These are phyloP conservation scores for Epichloe aotearoae DNA, from an alignment of 2,329 filamentous ascomycete genomes.

Conservation along the genomic window DNA sequence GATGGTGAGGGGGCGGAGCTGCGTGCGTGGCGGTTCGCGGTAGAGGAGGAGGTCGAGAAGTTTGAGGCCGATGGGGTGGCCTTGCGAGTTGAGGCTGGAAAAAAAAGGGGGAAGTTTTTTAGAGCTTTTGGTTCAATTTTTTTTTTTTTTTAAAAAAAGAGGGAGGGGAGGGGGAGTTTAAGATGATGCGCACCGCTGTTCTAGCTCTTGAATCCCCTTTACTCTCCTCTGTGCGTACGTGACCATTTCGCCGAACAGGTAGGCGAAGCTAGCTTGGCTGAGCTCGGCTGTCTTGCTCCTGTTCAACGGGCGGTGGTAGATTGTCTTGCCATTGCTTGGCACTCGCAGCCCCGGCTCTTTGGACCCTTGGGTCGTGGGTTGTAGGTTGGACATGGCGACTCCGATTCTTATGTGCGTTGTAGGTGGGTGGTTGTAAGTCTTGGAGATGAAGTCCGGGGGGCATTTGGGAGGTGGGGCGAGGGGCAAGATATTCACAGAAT, in stretches of 20 bases:
- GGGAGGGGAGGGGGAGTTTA: rapidly evolving
- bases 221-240: slow-evolving; percentile 84
- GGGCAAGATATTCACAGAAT: too few species aligned
- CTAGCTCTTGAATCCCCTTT: slow-evolving; percentile 84
- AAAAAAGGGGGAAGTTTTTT: too few species aligned
- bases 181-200: slow-evolving; percentile 52
- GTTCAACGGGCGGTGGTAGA: slow-evolving; percentile 93
- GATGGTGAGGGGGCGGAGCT: slow-evolving; percentile 73
- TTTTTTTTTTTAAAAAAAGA: not conserved
- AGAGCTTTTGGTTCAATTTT: not conserved
- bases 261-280: slow-evolving; percentile 88
- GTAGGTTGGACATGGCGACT: slow-evolving; percentile 35
- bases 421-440: not conserved
- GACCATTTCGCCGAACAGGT: slow-evolving; percentile 94
- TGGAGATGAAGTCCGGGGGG: not conserved
- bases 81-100: slow-evolving; percentile 69
- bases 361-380: slow-evolving; percentile 25
- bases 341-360: slow-evolving; percentile 61
- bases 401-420: not conserved
- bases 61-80: slow-evolving; percentile 85
- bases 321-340: slow-evolving; percentile 88
- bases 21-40: slow-evolving; percentile 56
- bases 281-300: slow-evolving; percentile 78
- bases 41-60: slow-evolving; percentile 91
- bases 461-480: too few species aligned